phyloP scores from a whole-genome alignment of 352 stramenopile genomes.

The Elongisporangium anandrum region DNA sequence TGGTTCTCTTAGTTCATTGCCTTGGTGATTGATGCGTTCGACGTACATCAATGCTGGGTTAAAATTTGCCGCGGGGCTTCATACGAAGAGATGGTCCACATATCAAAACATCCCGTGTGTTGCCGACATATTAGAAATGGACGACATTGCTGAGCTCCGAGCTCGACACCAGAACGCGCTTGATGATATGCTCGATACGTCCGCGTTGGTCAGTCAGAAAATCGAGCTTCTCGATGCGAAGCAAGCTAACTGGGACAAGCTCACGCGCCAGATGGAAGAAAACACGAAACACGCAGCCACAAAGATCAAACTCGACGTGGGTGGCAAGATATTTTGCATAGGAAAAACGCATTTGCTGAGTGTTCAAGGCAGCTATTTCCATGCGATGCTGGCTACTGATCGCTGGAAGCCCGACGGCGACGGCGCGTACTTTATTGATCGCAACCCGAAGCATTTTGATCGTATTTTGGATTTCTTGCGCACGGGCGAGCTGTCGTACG shows the following conservation, averaged over 20 bases:
- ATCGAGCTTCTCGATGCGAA: neutral
- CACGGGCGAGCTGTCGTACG: neutral
- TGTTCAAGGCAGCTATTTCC: slow-evolving; percentile 7
- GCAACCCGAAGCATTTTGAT: slow-evolving; percentile 1
- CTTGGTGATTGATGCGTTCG: too few relatives aligned
- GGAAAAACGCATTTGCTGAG: neutral
- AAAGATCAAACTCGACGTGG: slow-evolving; percentile 13
- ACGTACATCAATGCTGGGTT: too few relatives aligned
- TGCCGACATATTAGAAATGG: too few relatives aligned
- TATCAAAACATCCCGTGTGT: too few relatives aligned
- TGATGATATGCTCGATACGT: neutral
- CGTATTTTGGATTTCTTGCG: neutral
- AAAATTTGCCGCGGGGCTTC: too few relatives aligned
- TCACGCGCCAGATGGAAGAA: neutral
- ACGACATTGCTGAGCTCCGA: too few relatives aligned
- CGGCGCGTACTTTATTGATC: neutral
- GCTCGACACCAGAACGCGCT: neutral
- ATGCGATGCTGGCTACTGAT: neutral
- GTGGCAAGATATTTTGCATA: slow-evolving; percentile 9
- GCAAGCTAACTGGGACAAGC: neutral
- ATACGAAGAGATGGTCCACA: too few relatives aligned
- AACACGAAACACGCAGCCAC: neutral
- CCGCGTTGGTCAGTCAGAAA: neutral
- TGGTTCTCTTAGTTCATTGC: too few relatives aligned
- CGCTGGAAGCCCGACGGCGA: neutral